phyloP scores from a whole-genome alignment of 2,329 filamentous ascomycete genomes.

The Aureobasidium musti region DNA sequence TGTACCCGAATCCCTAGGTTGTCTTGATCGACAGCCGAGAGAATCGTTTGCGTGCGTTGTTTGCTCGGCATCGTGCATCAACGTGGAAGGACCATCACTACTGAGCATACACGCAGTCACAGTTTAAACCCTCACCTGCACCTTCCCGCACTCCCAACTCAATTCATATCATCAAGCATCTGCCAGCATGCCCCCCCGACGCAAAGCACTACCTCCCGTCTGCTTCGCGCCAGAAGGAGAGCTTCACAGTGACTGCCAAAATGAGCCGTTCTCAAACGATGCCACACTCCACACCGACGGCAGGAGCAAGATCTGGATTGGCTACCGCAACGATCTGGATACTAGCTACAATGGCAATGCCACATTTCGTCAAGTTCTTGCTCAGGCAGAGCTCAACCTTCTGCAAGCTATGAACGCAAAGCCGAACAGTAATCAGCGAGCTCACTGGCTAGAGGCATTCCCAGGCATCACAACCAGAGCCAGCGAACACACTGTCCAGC shows the following conservation, averaged over 20 bases:
- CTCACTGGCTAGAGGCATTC: neutral
- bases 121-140: neutral
- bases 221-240: conserved; percentile 10
- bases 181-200: neutral
- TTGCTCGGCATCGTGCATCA: neutral
- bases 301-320: neutral
- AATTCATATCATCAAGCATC: neutral
- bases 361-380: neutral
- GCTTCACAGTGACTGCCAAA: neutral
- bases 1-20: neutral
- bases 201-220: neutral
- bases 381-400: neutral
- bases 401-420: neutral
- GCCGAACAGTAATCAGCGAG: neutral
- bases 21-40: neutral
- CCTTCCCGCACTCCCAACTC: neutral
- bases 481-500: neutral
- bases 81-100: neutral
- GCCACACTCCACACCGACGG: neutral
- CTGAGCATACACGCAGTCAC: neutral
- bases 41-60: neutral
- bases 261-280: neutral
- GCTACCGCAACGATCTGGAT: neutral
- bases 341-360: neutral
- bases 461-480: neutral